Conservation (phyloP, 768 basidiomycete genomes). For the Crepidotus variabilis region DNA sequence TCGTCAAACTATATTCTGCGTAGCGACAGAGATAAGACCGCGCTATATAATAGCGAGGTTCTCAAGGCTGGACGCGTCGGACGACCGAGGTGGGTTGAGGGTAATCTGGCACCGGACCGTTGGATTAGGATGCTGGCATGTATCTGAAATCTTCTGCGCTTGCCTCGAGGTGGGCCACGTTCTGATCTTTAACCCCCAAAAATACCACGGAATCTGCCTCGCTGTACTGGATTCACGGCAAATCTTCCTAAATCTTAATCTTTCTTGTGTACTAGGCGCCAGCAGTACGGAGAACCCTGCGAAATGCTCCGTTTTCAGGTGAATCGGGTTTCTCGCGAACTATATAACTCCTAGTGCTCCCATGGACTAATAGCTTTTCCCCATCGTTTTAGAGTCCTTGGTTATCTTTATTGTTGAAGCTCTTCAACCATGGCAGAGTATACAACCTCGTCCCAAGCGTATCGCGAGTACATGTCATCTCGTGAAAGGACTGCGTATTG, state of each 20-base stretch:
- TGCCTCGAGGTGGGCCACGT: slow-evolving; percentile 12
- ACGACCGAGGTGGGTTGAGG: slow-evolving; percentile 13
- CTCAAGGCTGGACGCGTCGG: not conserved
- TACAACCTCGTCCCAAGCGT: slow-evolving; percentile 53
- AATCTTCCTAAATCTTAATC: slow-evolving; percentile 17
- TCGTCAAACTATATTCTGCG: slow-evolving; percentile 1
- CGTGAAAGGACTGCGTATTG: slow-evolving; percentile 63
- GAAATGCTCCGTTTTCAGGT: slow-evolving; percentile 24
- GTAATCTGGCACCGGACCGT: slow-evolving; percentile 11
- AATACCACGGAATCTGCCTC: slow-evolving; percentile 18
- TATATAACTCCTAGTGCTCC: slow-evolving; percentile 30
- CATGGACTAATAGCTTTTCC: slow-evolving; percentile 16
- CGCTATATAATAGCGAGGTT: not conserved
- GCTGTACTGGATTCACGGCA: slow-evolving; percentile 28
- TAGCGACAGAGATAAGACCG: slow-evolving; percentile 2
- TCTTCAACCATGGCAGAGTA: slow-evolving; percentile 58
- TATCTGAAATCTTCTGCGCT: slow-evolving; percentile 10
- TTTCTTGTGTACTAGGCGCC: slow-evolving; percentile 21
- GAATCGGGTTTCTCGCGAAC: slow-evolving; percentile 14
- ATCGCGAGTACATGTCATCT: slow-evolving; percentile 53
- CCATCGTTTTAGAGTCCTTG: slow-evolving; percentile 9
- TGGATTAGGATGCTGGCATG: slow-evolving; percentile 12
- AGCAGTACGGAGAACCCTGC: slow-evolving; percentile 21
- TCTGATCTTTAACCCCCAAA: not conserved
- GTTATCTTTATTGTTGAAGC: slow-evolving; percentile 21